Base-by-base conservation (phyloP, 2,329 filamentous ascomycete genomes). In the Fusarium sambucinum region DNA sequence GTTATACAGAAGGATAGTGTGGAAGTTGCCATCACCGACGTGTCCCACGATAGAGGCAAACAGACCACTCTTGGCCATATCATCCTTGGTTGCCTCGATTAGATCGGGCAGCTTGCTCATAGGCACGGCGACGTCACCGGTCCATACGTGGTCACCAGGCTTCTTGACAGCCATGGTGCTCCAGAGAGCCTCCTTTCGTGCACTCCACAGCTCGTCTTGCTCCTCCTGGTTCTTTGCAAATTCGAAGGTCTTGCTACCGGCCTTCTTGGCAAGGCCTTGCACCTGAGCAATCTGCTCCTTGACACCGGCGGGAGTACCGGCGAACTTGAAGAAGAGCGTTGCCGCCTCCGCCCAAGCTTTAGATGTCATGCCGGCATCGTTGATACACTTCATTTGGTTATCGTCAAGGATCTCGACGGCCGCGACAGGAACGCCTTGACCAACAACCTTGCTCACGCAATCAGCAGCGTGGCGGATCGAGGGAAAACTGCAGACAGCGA, bases 341-440 rank as follows among this genome's bases (percentile, higher is more conserved):
- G 92, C 91, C 3, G 85, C 85, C 79, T 93, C 91, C 53, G 84
- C 83, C 92, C 92, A 95, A 11, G 79, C 79, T 63, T 89, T 87
- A 35, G 84, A 82, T 2, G 92, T 94, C 75, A 83, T 85, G 27
- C 90, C 90, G 1, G 89, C 87, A 29, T 86, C 82, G 80, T 90
- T 89, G 80, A 90, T 88, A 76, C 85, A 86, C 72, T 81, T 83
- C 87, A 97, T 97, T 82, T 97, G 94, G 59, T 94, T 90, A 76
- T 97, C 94, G 80, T 97, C 94, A 29, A 97, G 84, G 59, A 97
- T 91, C 81, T 97, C 94, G 42, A 97, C 89, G n/a, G 94, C 94
- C 1, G 94, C 94, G 41, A 97, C 90, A 30, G 92, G 92, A 13
- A 97, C 87, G 27, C 93, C 94, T 54, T 91, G 87, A 44, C 88